Conservation (phyloP, 169 alveolate genomes). For the Amoebophrya sp. region DNA sequence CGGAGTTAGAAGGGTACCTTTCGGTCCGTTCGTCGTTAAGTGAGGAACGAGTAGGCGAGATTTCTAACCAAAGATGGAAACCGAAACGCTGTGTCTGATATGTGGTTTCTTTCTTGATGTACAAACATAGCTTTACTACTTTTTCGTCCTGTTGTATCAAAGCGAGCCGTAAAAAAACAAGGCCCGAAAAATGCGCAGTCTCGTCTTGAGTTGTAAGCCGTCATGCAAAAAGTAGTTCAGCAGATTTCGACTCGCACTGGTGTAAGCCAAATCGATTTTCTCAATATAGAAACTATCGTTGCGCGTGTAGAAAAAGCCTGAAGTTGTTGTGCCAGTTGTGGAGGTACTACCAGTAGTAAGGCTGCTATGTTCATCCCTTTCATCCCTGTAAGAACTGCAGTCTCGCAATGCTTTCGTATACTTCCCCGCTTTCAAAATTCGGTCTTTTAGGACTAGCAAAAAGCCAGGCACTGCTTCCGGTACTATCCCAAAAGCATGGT, state of each 20-base stretch:
- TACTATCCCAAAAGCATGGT: background rate
- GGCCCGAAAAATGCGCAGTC: background rate
- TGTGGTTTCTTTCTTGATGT: no score
- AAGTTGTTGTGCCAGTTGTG: background rate
- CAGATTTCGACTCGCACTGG: background rate
- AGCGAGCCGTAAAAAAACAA: background rate
- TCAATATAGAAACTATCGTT: background rate
- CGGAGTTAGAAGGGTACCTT: no score
- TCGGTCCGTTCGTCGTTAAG: no score
- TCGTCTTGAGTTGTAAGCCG: background rate
- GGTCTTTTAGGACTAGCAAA: background rate
- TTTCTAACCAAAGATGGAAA: no score
- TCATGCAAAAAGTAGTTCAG: conserved; percentile 4
- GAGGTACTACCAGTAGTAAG: background rate
- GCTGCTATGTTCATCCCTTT: background rate
- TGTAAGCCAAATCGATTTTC: background rate
- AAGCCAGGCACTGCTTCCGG: background rate
- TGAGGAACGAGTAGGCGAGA: no score
- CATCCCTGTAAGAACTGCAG: background rate
- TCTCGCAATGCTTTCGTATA: background rate
- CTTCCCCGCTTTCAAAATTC: background rate
- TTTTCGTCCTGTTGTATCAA: no score
- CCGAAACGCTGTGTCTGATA: no score
- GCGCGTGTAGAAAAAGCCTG: background rate
- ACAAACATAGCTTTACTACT: no score